Base-by-base conservation (phyloP, 2,329 filamentous ascomycete genomes). In the Mycosphaerella sp. region DNA sequence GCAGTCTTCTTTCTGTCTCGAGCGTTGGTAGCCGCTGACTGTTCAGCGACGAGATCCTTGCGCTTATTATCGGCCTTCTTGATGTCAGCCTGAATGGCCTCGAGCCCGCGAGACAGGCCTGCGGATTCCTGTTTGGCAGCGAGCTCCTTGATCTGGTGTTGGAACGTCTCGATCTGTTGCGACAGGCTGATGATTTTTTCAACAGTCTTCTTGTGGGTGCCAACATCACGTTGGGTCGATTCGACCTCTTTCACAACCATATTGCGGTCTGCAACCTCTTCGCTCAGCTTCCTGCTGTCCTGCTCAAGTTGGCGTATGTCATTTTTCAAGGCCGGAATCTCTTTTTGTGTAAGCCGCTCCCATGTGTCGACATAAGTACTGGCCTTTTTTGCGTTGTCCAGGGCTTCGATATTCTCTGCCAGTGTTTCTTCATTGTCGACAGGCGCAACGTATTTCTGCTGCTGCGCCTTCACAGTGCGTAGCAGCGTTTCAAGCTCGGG, bases 21-120 rank as follows among this genome's bases (percentile, higher is more conserved):
- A 34, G 93, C 88, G 10, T 73, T 74, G 0, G 78, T 81, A 32
- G 95, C 72, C 63, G 86, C 87, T 6, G 79, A 72, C 10, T 92
- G 77, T 42, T 76, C 79, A 41, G 76, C 76, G 66, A 87, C 89
- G 29, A 83, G 72, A 21, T 73, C 73, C 51, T 85, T 81, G 60
- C 83, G 78, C 66, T 87, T 82, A 56, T 90, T 87, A 17, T 80
- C 80, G 53, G 85, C 78, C 14, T 75, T 72, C 45, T 82, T 82
- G 57, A 90, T 81, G 45, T 90, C 81, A 50, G 87, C 84, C 63
- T 93, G 87, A 50, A 97, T 90, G 61, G 93, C 87, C 51, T 95
- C 87, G 6, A 89, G 79, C 31, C 87, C 87, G 58, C 88, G 82
- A 11, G 81, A 80, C 8, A 78, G 70, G 10, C 81, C 80, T 26